These are phyloP conservation scores for Ogataea nonfermentans DNA, from an alignment of 805 yeast genomes.

Conservation along the genomic window DNA sequence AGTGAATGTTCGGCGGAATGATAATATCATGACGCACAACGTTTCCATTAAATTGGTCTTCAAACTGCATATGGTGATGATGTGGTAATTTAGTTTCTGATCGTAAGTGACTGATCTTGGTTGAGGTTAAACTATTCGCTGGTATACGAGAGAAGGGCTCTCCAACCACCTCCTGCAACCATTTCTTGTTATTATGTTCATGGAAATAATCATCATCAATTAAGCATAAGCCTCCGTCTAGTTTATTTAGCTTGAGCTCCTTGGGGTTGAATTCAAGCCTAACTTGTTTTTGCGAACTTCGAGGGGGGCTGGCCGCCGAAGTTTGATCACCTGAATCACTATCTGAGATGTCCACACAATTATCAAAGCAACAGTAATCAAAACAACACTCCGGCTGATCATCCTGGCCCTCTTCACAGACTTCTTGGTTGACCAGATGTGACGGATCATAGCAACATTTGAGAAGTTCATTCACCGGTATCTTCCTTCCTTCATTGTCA, in stretches of 20 bases:
- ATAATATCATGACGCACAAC: slow-evolving; percentile 30
- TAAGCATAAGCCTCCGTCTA: not conserved
- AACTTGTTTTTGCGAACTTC: not conserved
- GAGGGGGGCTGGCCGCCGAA: not conserved
- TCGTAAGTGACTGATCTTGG: slow-evolving; percentile 9
- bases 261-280: not conserved
- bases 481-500: slow-evolving; percentile 4
- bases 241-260: not conserved
- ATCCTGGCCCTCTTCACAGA: slow-evolving; percentile 3
- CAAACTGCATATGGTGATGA: slow-evolving; percentile 33
- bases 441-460: slow-evolving; percentile 27
- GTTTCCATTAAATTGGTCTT: slow-evolving; percentile 28
- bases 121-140: not conserved
- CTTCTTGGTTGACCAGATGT: slow-evolving; percentile 13
- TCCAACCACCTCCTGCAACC: not conserved
- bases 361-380: slow-evolving; percentile 28
- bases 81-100: slow-evolving; percentile 12
- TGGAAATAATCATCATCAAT: not conserved
- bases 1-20: slow-evolving; percentile 22
- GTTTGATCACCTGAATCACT: slow-evolving; percentile 1
- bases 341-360: slow-evolving; percentile 9
- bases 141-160: not conserved
- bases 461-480: slow-evolving; percentile 20
- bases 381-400: slow-evolving; percentile 24
- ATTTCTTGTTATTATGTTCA: not conserved